Evolutionary conservation across 2,329 filamentous ascomycete species (phyloP), one percentile per base, ranked within the genome.

Genomic region (Sporothrix sp.): DNA sequence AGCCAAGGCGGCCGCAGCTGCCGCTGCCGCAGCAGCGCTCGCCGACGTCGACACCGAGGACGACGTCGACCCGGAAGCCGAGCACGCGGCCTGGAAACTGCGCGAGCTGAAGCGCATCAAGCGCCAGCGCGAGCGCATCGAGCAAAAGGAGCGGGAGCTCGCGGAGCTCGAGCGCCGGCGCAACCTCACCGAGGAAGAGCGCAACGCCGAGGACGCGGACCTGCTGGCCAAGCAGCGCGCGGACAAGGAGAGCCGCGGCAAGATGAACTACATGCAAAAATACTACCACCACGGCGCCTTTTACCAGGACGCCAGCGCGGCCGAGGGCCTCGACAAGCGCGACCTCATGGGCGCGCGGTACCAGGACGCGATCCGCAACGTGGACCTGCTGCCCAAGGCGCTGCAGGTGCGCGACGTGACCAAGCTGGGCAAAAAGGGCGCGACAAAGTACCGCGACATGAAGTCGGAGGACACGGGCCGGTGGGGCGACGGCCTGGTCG

Each of bases 241-340:
- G 55, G 89, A 95, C 56, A 86, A 87, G 60, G 81, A 85, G 54
- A 67, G 73, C 46, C 83, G 84, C 54, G 88, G 88, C 48, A 85
- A 91, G 68, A 87, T 93, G 75, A 78, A 78, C 2, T 96, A 82
- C 65, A 87, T 97, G 85, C 90, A 96, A 63, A 89, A 90, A 64
- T 98, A 97, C 70, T 90, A 87, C 67, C 93, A 98, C 74, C 91
- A 90, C 69, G 93, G 93, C 44, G 93, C 93, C 14, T 98, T 97
- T 71, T 97, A 87, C 72, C 85, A 85, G 58, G 87, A 90, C 48
- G 86, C 94, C 59, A 76, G 82, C 47, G 80, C 82, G 58, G 81
- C 80, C 14, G 81, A 86, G 56, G 87, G 87, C 1, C 71, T 96
- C 40, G 82, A 86, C 56, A 78, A 83, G 62, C 76, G 93, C 42